Percentiles rank a stretch among this genome's conserved stretches.
phyloP scores from a whole-genome alignment of 805 yeast genomes.

The Pichia manshurica region DNA sequence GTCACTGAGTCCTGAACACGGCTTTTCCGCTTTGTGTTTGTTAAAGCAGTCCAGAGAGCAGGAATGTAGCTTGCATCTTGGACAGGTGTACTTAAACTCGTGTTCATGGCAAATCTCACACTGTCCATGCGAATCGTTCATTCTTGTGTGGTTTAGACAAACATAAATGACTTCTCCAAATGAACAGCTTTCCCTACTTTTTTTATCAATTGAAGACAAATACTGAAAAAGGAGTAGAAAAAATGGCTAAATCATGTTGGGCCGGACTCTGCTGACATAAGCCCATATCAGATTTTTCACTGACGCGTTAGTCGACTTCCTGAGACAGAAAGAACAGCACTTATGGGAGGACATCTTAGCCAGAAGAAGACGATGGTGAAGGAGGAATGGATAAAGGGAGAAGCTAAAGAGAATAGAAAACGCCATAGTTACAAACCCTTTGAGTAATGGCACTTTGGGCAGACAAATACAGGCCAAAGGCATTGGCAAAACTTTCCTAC shows the following conservation, averaged over 20 bases:
- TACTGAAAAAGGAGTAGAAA: no score
- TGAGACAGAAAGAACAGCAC: no score
- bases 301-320: no score
- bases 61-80: constrained; percentile 61
- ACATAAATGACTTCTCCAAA: no score
- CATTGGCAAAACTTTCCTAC: constrained; percentile 56
- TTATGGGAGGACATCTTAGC: not conserved
- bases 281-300: no score
- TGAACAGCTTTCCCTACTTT: no score
- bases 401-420: not conserved
- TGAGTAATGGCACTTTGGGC: constrained; percentile 87
- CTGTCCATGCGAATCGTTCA: not conserved
- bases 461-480: constrained; percentile 82
- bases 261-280: no score
- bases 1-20: constrained; percentile 65
- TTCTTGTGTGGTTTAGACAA: not conserved
- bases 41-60: constrained; percentile 71
- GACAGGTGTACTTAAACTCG: constrained; percentile 66
- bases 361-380: not conserved
- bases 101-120: constrained; percentile 44
- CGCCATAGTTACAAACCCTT: no score
- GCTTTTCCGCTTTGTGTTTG: constrained; percentile 54
- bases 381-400: not conserved
- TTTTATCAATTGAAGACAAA: no score
- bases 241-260: no score